Conservation (phyloP, 1,284 basidiomycete genomes). For the Rhodotorula sp. region DNA sequence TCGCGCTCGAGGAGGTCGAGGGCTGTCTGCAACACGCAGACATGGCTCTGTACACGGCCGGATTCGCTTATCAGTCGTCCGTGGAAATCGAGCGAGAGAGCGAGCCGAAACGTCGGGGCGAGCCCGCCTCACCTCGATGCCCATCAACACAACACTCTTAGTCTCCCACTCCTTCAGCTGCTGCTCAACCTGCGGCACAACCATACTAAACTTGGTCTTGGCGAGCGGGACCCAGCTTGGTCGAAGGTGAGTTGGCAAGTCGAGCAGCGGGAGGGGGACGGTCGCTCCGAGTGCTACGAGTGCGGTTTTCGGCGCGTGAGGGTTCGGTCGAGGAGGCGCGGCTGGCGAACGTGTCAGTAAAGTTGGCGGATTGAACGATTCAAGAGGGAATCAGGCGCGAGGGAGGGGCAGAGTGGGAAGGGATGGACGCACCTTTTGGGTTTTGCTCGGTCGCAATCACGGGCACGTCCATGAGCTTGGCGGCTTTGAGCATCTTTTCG, state of each 20-base stretch:
- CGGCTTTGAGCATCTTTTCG: conserved; percentile 60
- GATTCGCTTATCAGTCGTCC: conserved; percentile 15
- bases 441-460: conserved; percentile 82
- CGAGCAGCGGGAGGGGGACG: conserved; percentile 62
- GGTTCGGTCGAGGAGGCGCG: conserved; percentile 1
- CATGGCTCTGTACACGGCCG: conserved; percentile 63
- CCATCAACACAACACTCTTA: conserved; percentile 70
- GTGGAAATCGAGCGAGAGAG: background rate
- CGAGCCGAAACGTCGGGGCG: background rate
- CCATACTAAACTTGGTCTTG: conserved; percentile 70
- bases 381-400: too few species aligned
- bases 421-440: conserved; percentile 60
- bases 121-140: conserved; percentile 67
- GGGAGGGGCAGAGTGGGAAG: background rate
- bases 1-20: conserved; percentile 52
- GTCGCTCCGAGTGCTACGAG: conserved; percentile 67
- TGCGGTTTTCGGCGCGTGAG: background rate
- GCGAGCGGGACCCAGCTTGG: conserved; percentile 50
- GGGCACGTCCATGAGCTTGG: conserved; percentile 58
- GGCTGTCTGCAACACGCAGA: conserved; percentile 65
- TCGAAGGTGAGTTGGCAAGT: conserved; percentile 53
- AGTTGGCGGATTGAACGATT: background rate
- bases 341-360: conserved; percentile 1
- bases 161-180: conserved; percentile 57
- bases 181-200: conserved; percentile 63